Evolutionary conservation across 1,139 yeast species (phyloP), one percentile per base, ranked within the genome.

Genomic region (Blastobotrys indianensis): DNA sequence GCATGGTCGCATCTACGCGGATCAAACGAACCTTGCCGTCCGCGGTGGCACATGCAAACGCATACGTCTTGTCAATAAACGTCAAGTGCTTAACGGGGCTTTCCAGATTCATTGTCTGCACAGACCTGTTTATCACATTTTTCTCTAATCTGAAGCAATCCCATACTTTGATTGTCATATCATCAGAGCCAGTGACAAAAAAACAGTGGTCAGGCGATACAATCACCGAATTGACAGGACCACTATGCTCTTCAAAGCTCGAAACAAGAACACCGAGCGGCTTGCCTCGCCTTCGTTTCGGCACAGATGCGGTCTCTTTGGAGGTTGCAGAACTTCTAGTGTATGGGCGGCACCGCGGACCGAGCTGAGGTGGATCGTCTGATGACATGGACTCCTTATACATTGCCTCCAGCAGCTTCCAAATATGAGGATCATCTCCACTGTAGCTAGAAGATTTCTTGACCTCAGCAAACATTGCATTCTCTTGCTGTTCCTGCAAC

Each of bases 111-210:
- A 59, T 51, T 0, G 68, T 59, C 31, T 59, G 61, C 6, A 77
- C 71, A 0, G 95, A 75, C 25, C 77, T 72, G 38, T 82, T 79
- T 2, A 80, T 73, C 1, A 81, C 79, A 44, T 81, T 82, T 51
- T 75, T 76, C 47, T 82, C 88, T 38, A 90, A 66, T 48, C 80
- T 76, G 11, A 68, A 61, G 1, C 81, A 66, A 57, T 87, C 95
- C 97, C 97, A 92, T 0, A 92, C 65, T 52, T 79, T 82, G 39
- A 92, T 58, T 2, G 67, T 57, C 0, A 97, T 97, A 41, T 75
- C 73, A 39, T 80, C 82, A 3, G 94, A 85, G 2, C 90, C 95
- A 1, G 94, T 82, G 2, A 87, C 69, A 54, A 92, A 82, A 55
- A 77, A 84, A 35, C 76, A 76, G 16, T 79, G 75, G 37, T 82